phyloP scores from a whole-genome alignment of 2,329 filamentous ascomycete genomes.

The Ampelomyces quisqualis region DNA sequence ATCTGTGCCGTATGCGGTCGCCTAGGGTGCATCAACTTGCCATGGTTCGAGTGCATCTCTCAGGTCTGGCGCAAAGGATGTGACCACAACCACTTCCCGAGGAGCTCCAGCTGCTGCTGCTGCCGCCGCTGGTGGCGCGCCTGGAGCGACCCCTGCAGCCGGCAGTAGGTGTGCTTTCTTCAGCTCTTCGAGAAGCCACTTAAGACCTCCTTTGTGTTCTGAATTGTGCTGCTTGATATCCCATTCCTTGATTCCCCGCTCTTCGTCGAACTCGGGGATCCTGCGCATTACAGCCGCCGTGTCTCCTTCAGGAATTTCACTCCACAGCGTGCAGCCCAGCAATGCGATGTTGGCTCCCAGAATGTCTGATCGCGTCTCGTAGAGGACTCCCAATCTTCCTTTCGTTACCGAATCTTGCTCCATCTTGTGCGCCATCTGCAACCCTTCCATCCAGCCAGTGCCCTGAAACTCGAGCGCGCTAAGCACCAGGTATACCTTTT shows the following conservation, averaged over 20 bases:
- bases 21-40: conserved; percentile 51
- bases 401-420: conserved; percentile 28
- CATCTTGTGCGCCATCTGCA: conserved; percentile 29
- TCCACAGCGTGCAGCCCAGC: conserved; percentile 62
- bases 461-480: conserved; percentile 35
- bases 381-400: conserved; percentile 48
- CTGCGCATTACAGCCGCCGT: conserved; percentile 46
- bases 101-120: neutral
- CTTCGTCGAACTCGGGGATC: conserved; percentile 56
- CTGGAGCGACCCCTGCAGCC: conserved; percentile 8
- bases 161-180: conserved; percentile 12
- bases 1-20: conserved; percentile 57
- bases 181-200: conserved; percentile 53
- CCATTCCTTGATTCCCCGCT: conserved; percentile 53
- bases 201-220: conserved; percentile 50
- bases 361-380: conserved; percentile 48
- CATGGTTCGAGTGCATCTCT: conserved; percentile 52
- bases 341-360: conserved; percentile 50
- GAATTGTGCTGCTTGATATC: conserved; percentile 53
- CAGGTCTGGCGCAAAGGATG: conserved; percentile 60
- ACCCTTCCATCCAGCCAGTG: conserved; percentile 22
- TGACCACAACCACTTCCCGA: conserved; percentile 51
- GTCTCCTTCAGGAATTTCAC: conserved; percentile 48
- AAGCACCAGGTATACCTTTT: conserved; percentile 33
- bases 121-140: neutral